Conservation (phyloP, 1,139 yeast genomes). For the Taphrina confusa region DNA sequence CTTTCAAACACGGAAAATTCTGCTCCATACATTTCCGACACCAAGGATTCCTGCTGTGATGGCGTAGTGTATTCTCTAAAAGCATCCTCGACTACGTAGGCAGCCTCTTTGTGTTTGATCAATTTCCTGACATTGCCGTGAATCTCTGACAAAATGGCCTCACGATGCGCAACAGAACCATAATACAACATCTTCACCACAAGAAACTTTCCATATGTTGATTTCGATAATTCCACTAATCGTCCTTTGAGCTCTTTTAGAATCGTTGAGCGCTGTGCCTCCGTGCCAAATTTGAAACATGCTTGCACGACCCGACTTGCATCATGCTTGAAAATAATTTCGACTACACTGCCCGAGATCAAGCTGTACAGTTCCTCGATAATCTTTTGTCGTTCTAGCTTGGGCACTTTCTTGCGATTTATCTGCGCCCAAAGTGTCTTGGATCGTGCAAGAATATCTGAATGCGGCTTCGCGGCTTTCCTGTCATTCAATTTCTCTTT, state of each 20-base stretch:
- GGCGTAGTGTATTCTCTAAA: slow-evolving; percentile 80
- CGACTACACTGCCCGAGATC: slow-evolving; percentile 73
- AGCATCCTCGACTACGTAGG: slow-evolving; percentile 95
- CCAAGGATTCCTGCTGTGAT: slow-evolving; percentile 84
- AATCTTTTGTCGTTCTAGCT: slow-evolving; percentile 72
- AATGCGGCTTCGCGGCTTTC: slow-evolving; percentile 81
- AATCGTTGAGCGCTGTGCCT: slow-evolving; percentile 73
- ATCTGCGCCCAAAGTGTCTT: slow-evolving; percentile 88
- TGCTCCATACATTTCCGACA: slow-evolving; percentile 96
- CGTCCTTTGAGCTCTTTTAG: slow-evolving; percentile 71
- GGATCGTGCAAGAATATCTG: slow-evolving; percentile 79
- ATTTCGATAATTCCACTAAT: slow-evolving; percentile 80
- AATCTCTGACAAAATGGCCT: slow-evolving; percentile 72
- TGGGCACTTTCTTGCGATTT: slow-evolving; percentile 81
- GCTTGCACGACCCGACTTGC: slow-evolving; percentile 96
- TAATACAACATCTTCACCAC: slow-evolving; percentile 87
- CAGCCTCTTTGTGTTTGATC: slow-evolving; percentile 97
- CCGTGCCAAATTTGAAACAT: slow-evolving; percentile 78
- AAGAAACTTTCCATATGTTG: slow-evolving; percentile 90
- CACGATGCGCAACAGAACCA: slow-evolving; percentile 74
- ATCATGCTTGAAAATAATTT: slow-evolving; percentile 90
- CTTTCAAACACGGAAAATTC: slow-evolving; percentile 87
- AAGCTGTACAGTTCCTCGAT: slow-evolving; percentile 84
- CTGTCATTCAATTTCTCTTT: slow-evolving; percentile 76
- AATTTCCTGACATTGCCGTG: slow-evolving; percentile 88